Percentiles rank a stretch among this genome's conserved stretches.
Evolutionary conservation across 805 yeast species (phyloP).

Genomic region (Saturnispora dispora): DNA sequence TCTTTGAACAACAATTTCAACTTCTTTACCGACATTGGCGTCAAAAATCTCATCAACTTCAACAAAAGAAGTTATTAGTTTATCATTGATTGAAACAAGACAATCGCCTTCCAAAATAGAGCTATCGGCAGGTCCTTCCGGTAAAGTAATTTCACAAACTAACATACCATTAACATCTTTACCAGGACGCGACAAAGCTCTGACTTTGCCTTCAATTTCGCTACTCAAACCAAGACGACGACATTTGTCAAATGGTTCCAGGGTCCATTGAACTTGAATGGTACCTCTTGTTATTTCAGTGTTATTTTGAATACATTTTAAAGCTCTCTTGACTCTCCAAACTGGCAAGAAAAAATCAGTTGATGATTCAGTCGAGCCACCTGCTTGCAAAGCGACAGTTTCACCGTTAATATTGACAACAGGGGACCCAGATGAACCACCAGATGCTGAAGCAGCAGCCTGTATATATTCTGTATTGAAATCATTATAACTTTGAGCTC

Average conservation of each 20-base stretch:
- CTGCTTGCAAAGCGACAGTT: conserved; percentile 90
- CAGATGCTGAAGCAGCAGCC: conserved; percentile 94
- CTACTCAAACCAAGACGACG: conserved; percentile 72
- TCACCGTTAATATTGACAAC: conserved; percentile 84
- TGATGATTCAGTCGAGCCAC: conserved; percentile 85
- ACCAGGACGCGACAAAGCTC: conserved; percentile 38
- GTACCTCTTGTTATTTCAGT: conserved; percentile 76
- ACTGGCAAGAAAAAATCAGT: conserved; percentile 90
- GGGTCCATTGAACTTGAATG: conserved; percentile 80
- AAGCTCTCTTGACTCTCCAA: conserved; percentile 73
- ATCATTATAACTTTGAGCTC: conserved; percentile 79
- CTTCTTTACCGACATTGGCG: conserved; percentile 48
- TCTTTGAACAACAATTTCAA: conserved; percentile 58
- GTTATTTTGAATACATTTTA: conserved; percentile 55
- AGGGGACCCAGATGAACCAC: conserved; percentile 94
- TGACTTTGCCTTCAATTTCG: conserved; percentile 62
- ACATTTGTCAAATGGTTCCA: conserved; percentile 87
- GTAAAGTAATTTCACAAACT: conserved; percentile 74
- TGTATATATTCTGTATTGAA: conserved; percentile 91
- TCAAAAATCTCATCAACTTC: conserved; percentile 81
- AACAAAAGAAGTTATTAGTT: conserved; percentile 57
- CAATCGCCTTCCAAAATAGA: conserved; percentile 79
- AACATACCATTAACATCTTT: conserved; percentile 73
- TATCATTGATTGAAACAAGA: conserved; percentile 61
- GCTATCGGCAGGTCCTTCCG: conserved; percentile 76